Base-by-base conservation (phyloP, 148 eudicot species). In the Fagopyrum tataricum region DNA sequence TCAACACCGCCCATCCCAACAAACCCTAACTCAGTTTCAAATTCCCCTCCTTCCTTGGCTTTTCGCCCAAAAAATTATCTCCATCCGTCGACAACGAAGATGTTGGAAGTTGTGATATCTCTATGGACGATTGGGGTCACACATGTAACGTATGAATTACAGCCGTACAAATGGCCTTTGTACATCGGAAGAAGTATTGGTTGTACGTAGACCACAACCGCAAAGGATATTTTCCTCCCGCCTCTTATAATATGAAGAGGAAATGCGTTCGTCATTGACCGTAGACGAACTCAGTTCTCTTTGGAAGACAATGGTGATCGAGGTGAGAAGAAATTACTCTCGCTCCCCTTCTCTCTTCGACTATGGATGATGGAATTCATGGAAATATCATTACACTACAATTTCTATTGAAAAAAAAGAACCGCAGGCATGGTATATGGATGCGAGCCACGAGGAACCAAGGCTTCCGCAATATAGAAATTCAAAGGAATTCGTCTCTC, bases 361-460 rank as follows among this genome's bases (percentile, higher is more conserved):
- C 39, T 0, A 6, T 37, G 18, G 20, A 40, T 53, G 14, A 46
- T 67, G 31, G 20, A n/a, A n/a, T n/a, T n/a, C n/a, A n/a, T n/a
- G n/a, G n/a, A 51, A 53, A 18, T 68, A 46, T 46, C 49, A 46
- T 8, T 20, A 18, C 31, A 23, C 72, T 48, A 3, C 37, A 31
- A 31, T 31, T 31, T 31, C 37, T 31, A 46, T 44, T 70, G 40
- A 5, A 14, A 18, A 20, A 14, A 11, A 14, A 11, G 41, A 26
- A 37, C 24, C 24, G 44, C 42, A 89, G 98, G 95, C 92, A 62
- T 93, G 98, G 98, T 93, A 81, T 44, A 91, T 91, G 98, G 90
- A 89, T 47, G 91, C 86, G 46, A 85, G 80, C 78, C 76, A 74
- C 52, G 94, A 85, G 52, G 94, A 91, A 74, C 89, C 84, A 62